Conservation (phyloP, 164 flowering plant species). For the Magnolia officinalis region DNA sequence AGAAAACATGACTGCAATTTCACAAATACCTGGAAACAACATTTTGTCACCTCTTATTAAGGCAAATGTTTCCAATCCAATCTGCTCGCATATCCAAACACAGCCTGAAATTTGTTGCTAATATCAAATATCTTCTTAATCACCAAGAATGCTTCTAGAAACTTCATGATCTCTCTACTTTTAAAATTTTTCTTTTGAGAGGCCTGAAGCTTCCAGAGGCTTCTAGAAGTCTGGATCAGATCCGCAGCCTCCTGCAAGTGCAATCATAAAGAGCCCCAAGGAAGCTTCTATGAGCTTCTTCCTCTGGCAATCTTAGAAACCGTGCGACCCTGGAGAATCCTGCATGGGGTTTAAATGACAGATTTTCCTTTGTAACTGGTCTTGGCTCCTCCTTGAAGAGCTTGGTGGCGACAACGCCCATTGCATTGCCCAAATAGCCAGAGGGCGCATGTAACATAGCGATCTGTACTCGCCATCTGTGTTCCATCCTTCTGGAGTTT, state of each 20-base stretch:
- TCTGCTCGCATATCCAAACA: not conserved
- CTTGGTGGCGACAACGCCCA: slow-evolving; percentile 67
- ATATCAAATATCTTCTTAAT: not conserved
- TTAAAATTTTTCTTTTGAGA: not conserved
- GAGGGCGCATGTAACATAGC: slow-evolving; percentile 77
- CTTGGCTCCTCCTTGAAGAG: slow-evolving; percentile 20
- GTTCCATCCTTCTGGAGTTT: slow-evolving; percentile 90
- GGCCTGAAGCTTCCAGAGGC: not conserved
- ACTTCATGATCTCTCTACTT: not conserved
- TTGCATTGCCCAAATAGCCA: slow-evolving; percentile 96
- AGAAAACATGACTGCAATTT: not conserved
- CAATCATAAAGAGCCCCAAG: slow-evolving; percentile 50
- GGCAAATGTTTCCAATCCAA: not conserved
- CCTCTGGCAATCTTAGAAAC: slow-evolving; percentile 59
- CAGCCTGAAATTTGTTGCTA: not conserved
- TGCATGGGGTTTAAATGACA: slow-evolving; percentile 28
- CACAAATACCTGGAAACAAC: not conserved
- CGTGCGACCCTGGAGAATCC: slow-evolving; percentile 70
- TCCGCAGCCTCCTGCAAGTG: slow-evolving; percentile 49
- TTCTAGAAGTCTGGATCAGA: not conserved
- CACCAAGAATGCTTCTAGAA: not conserved
- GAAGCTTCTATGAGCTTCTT: slow-evolving; percentile 37
- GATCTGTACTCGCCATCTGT: slow-evolving; percentile 58
- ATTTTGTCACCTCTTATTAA: not conserved
- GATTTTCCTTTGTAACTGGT: slow-evolving; percentile 23